Evolutionary conservation across 768 basidiomycete genomes (phyloP), one percentile per base, ranked within the genome.

Genomic region (Lepiota brunneoincarnata): DNA sequence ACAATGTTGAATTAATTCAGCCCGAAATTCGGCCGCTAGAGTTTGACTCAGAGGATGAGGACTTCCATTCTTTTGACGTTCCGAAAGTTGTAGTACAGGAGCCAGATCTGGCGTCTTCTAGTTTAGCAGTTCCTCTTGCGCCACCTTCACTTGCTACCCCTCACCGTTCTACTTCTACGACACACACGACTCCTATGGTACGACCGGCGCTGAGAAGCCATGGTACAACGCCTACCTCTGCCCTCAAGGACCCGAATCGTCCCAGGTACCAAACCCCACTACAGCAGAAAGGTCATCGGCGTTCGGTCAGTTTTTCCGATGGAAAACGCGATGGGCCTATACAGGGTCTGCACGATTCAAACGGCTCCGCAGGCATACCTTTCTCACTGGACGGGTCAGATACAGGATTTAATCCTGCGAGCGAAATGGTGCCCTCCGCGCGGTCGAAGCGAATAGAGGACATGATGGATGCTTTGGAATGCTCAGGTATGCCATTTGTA

Each of bases 271-370:
- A 75, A 55, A 89, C 82, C 15, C 87, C 86, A n/a, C 67, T 76
- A 36, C 74, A 74, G 44, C 71, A 64, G 49, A 59, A 69, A 14
- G 69, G 71, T 11, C 83, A 86, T 60, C 81, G 86, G n/a, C 80
- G 93, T 36, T 93, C 90, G 39, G 96, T 99, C 54, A 96, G 93
- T 68, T 99, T 99, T 72, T 97, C 94, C 21, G 97, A 99, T 65
- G 97, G 97, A 4, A 89, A 86, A 65, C 81, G 80, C 56, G 86
- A 89, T 28, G 95, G 96, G 2, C 93, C 91, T n/a, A 97, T 97
- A 42, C 74, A 75, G 49, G 91, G 87, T 3, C 68, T 87, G 39
- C 69, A 40, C 28, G 52, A 50, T 34, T 51, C 66, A 65, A 51
- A 56, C 67, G 43, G 55, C 48, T 50, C 53, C 1, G 44, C 47